Conservation (phyloP, 345 rosid species). For the Trapa incisa region DNA sequence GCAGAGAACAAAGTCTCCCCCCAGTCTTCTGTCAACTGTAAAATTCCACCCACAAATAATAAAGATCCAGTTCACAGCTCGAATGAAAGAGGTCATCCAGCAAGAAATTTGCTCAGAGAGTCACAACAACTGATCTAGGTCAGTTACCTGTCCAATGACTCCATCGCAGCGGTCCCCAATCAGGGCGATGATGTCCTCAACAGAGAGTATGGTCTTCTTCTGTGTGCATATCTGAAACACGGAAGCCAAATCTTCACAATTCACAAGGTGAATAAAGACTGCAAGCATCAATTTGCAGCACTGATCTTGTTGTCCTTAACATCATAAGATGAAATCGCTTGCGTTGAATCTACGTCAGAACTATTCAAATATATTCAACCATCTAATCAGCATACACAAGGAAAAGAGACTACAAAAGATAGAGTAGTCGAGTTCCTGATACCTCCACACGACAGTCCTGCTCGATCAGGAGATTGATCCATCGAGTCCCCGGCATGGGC, state of each 20-base stretch:
- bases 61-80: constrained; percentile 2
- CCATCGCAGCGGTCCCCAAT: constrained; percentile 90
- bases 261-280: too few species aligned
- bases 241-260: too few species aligned
- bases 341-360: too few species aligned
- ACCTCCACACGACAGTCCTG: constrained; percentile 95
- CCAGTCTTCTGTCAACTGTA: constrained; percentile 89
- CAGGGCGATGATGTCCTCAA: constrained; percentile 76
- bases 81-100: neutral
- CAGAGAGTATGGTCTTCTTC: constrained; percentile 89
- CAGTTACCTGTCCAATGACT: constrained; percentile 76
- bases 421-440: constrained; percentile 2
- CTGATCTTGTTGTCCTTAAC: neutral
- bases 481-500: constrained; percentile 96
- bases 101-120: neutral
- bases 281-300: neutral
- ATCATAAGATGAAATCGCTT: too few species aligned
- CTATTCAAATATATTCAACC: neutral
- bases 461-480: constrained; percentile 85
- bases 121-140: too few species aligned
- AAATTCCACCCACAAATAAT: constrained; percentile 7
- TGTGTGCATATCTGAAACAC: constrained; percentile 58
- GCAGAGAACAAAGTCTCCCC: constrained; percentile 89
- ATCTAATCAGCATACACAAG: too few species aligned
- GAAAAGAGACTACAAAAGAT: too few species aligned